Evolutionary conservation across 345 rosid genomes (phyloP), one percentile per base, ranked within the genome.

Genomic region (Bruguiera gymnorhiza): DNA sequence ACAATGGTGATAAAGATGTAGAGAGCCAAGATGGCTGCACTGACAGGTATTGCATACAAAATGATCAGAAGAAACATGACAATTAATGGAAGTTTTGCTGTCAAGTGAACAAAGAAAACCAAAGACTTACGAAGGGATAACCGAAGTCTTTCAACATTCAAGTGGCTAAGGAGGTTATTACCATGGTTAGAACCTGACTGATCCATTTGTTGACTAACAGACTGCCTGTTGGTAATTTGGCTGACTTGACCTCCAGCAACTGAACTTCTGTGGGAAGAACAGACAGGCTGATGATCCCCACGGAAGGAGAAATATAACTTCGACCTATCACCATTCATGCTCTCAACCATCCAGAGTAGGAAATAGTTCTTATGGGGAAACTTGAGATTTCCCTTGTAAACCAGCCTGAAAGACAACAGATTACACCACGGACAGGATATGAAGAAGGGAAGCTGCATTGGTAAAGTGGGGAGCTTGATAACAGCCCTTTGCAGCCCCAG

Each of bases 281-380:
- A 62, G 54, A 55, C 70, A 13, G 80, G 63, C 27, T 76, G 84
- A 29, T 79, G 80, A 66, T 77, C 75, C 52, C 73, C 72, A 4
- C 27, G 74, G 8, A 54, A 34, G 46, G 79, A 66, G 73, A 72
- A 67, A 75, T 66, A 59, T 1, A 87, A 77, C 76, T 77, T 88
- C 6, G 68, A 65, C 68, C 91, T 81, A 73, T 88, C 91, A 8
- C 89, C 91, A 32, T 91, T 94, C 88, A 83, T 80, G 84, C 91
- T 86, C 86, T 94, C 97, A 3, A 91, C 91, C 97, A 94, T 94
- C 98, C 97, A 89, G 32, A 89, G 97, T 23, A 94, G 70, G 75
- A 91, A 88, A 76, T 89, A 94, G 75, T 94, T 91, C 82, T 94
- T 94, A 57, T 80, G 73, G 27, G 98, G 98, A 72, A 91, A 94